Percentiles rank a stretch among this genome's conserved stretches.
Conservation (phyloP, 2,329 filamentous ascomycete species). For the Nemania diffusa region DNA sequence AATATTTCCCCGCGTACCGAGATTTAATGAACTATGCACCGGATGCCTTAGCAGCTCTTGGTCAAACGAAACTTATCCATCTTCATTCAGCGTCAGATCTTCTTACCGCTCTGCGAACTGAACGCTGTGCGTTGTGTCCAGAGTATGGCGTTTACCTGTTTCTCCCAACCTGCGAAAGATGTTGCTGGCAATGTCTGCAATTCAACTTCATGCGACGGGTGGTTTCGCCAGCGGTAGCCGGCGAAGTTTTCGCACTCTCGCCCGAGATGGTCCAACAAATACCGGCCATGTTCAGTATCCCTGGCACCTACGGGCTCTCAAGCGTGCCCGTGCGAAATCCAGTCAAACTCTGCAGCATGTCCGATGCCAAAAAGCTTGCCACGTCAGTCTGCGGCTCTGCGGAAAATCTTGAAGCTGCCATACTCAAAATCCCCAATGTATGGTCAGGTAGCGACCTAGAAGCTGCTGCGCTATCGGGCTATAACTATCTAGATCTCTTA, state of each 20-base stretch:
- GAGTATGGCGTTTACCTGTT: constrained; percentile 26
- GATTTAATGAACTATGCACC: constrained; percentile 22
- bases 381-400: constrained; percentile 11
- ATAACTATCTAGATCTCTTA: constrained; percentile 7
- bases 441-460: constrained; percentile 13
- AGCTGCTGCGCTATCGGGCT: constrained; percentile 14
- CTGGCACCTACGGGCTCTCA: constrained; percentile 13
- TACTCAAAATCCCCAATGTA: not conserved
- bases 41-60: constrained; percentile 20
- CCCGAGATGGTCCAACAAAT: constrained; percentile 16
- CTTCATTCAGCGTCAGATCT: constrained; percentile 24
- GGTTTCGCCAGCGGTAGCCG: constrained; percentile 2
- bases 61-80: constrained; percentile 19
- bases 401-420: constrained; percentile 16
- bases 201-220: constrained; percentile 14
- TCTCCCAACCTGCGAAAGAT: constrained; percentile 25
- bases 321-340: not conserved
- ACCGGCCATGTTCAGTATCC: constrained; percentile 19
- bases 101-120: constrained; percentile 18
- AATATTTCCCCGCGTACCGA: constrained; percentile 15
- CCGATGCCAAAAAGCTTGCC: constrained; percentile 12
- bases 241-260: constrained; percentile 16
- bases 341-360: constrained; percentile 13
- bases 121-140: constrained; percentile 20
- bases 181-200: constrained; percentile 22